These are phyloP conservation scores for Elasticomyces elasticus DNA, from an alignment of 495 filamentous ascomycete species.

Conservation along the genomic window DNA sequence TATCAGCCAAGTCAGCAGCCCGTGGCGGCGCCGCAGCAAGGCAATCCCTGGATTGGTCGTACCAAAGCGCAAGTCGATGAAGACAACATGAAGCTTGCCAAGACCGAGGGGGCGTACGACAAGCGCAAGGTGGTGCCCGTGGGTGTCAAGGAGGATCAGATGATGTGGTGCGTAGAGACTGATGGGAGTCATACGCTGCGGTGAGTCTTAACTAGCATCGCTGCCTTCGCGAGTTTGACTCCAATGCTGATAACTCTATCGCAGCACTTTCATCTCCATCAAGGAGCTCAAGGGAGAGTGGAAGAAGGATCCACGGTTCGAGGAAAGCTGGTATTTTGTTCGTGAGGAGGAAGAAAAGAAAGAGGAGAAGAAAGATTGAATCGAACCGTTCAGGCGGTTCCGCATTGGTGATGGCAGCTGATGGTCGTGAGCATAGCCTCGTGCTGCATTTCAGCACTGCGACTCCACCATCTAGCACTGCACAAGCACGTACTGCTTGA, in stretches of 20 bases:
- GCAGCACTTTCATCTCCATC: conserved; percentile 17
- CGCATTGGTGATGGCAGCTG: not conserved
- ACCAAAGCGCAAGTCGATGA: conserved; percentile 27
- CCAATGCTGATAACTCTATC: not conserved
- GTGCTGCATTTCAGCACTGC: too few species aligned
- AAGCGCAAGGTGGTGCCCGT: conserved; percentile 24
- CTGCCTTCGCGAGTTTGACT: not conserved
- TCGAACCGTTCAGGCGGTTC: not conserved
- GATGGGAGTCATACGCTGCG: conserved; percentile 27
- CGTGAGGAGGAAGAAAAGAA: conserved; percentile 15
- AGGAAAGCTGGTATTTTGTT: conserved; percentile 26
- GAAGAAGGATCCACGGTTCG: conserved; percentile 25
- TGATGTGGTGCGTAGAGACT: conserved; percentile 29
- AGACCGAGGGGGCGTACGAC: conserved; percentile 25
- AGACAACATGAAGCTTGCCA: conserved; percentile 29
- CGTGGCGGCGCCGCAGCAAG: not conserved
- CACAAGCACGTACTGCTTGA: too few species aligned
- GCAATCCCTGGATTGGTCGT: conserved; percentile 19
- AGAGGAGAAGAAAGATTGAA: conserved; percentile 8
- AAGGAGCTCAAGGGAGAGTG: conserved; percentile 28
- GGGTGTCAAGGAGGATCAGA: conserved; percentile 27
- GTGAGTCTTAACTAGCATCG: not conserved
- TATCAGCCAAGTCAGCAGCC: conserved; percentile 4
- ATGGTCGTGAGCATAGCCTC: not conserved
- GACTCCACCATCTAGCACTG: too few species aligned